Base-by-base conservation (phyloP, 2,329 filamentous ascomycete species). In the Monosporascus sp. region DNA sequence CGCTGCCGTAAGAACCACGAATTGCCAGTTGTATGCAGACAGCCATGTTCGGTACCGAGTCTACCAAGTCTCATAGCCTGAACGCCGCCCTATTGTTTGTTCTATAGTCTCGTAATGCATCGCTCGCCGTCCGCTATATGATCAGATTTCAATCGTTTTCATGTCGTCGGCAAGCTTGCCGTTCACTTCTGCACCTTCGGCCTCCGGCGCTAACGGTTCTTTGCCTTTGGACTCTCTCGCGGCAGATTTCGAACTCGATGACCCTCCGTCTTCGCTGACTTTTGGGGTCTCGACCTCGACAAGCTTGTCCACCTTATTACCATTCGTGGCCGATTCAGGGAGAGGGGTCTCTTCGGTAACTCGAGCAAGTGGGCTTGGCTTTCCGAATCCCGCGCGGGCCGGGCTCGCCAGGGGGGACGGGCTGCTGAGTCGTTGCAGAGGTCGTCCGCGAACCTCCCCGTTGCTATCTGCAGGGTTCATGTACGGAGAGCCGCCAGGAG, bases 341-440 rank as follows among this genome's bases (percentile, higher is more conserved):
- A 74, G 68, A 26, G 70, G 63, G 9, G 70, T 64, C 68, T 93
- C 89, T 70, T 93, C 89, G 1, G 86, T 82, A 15, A 93, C 89
- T 58, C 86, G 79, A 49, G 87, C 86, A 53, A 93, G 74, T 17
- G 88, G 88, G 60, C 86, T 89, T 15, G 85, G 79, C 63, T 91
- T 86, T 60, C 83, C 81, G 56, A 80, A 84, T 14, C 81, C 79
- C 2, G 86, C 81, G 54, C 82, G 77, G 66, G 84, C 88, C 20
- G 87, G 85, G 60, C 84, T 88, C 9, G 76, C 75, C 57, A 80
- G 76, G 3, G 84, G 84, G 26, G 85, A 85, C 50, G 83, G 83
- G 54, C 78, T 81, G 60, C 77, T 85, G 26, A 88, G 80, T 45
- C 88, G 80, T 63, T 91, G 86, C 67, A 89, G 80, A 38, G 86